phyloP scores from a whole-genome alignment of 768 basidiomycete genomes.

The Mycena floridula region DNA sequence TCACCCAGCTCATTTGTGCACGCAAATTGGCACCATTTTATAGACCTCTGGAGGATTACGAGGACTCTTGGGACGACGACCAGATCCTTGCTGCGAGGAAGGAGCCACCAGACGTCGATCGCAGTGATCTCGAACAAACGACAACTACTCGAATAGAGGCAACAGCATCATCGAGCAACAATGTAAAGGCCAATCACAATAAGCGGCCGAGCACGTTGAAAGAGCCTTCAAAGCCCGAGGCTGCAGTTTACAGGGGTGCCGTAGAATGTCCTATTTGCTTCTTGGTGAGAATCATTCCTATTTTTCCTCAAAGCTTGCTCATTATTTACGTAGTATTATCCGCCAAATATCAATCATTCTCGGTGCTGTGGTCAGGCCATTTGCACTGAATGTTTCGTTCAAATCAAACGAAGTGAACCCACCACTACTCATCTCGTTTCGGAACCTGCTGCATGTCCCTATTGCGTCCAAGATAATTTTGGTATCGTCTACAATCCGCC shows the following conservation, averaged over 20 bases:
- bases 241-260: constrained; percentile 75
- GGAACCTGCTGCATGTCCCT: constrained; percentile 95
- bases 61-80: constrained; percentile 83
- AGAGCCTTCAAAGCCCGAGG: constrained; percentile 69
- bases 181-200: constrained; percentile 30
- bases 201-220: constrained; percentile 57
- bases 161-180: constrained; percentile 21
- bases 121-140: constrained; percentile 26
- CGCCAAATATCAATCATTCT: constrained; percentile 93
- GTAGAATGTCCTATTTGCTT: constrained; percentile 98
- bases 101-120: constrained; percentile 51
- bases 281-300: constrained; percentile 54
- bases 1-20: constrained; percentile 82
- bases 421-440: constrained; percentile 93
- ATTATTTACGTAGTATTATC: constrained; percentile 75
- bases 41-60: constrained; percentile 90
- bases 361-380: constrained; percentile 98
- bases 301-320: constrained; percentile 10
- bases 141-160: constrained; percentile 41
- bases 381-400: constrained; percentile 98
- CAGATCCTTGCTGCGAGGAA: constrained; percentile 79
- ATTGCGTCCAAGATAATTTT: constrained; percentile 96
- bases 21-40: constrained; percentile 94
- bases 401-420: constrained; percentile 95
- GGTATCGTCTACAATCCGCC: constrained; percentile 86